Conservation (phyloP, 805 yeast genomes). For the Lipomyces sp. region DNA sequence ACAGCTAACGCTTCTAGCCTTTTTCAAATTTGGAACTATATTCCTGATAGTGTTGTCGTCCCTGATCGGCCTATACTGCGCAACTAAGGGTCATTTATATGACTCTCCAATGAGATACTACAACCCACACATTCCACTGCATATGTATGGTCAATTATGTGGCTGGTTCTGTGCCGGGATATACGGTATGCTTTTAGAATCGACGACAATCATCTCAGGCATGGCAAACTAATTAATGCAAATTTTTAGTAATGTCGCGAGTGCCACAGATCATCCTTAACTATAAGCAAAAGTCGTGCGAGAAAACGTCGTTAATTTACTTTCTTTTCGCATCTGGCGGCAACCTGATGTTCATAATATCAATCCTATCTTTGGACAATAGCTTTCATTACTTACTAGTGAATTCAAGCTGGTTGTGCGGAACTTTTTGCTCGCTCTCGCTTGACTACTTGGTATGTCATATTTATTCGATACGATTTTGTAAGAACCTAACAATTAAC, state of each 20-base stretch:
- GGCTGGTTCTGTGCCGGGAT: conserved; percentile 65
- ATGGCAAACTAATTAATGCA: not conserved
- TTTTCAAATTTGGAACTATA: conserved; percentile 74
- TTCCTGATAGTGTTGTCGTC: conserved; percentile 77
- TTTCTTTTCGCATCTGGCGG: conserved; percentile 95
- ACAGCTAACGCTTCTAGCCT: conserved; percentile 48
- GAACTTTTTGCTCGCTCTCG: conserved; percentile 82
- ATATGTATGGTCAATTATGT: conserved; percentile 80
- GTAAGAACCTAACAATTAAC: not conserved
- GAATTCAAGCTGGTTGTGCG: conserved; percentile 91
- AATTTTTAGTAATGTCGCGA: conserved; percentile 56
- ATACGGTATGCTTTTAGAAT: conserved; percentile 38
- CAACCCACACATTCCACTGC: conserved; percentile 56
- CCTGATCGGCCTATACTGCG: conserved; percentile 49
- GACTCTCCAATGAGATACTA: conserved; percentile 40
- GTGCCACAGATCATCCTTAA: conserved; percentile 90
- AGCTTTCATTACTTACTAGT: conserved; percentile 72
- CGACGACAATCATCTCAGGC: not conserved
- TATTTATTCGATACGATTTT: not conserved
- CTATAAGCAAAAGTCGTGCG: conserved; percentile 86
- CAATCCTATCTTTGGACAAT: conserved; percentile 72
- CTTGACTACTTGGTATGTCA: conserved; percentile 56
- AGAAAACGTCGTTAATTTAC: conserved; percentile 91
- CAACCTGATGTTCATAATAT: conserved; percentile 84
- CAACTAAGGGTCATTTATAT: conserved; percentile 48